Conservation (phyloP, 768 basidiomycete genomes). For the Macrolepiota fuliginosa region DNA sequence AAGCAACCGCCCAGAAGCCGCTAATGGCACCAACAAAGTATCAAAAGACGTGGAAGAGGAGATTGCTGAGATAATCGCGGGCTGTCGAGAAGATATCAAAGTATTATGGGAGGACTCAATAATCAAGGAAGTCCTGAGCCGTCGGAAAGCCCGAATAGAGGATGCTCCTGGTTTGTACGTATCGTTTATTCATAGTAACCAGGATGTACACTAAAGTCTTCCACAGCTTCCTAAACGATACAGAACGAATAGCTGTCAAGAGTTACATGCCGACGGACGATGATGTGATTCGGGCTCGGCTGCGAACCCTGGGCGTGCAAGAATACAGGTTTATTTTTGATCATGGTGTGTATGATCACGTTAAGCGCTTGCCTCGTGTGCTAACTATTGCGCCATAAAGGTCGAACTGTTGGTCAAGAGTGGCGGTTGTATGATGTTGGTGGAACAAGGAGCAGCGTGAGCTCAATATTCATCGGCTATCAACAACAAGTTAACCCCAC, state of each 20-base stretch:
- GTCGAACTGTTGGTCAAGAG: slow-evolving; percentile 59
- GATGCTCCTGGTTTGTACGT: slow-evolving; percentile 75
- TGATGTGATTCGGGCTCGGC: slow-evolving; percentile 75
- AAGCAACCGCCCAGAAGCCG: slow-evolving; percentile 7
- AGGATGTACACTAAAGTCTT: slow-evolving; percentile 12
- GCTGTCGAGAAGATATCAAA: slow-evolving; percentile 65
- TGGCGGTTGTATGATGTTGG: slow-evolving; percentile 86
- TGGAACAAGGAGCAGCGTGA: slow-evolving; percentile 65
- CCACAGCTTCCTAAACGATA: slow-evolving; percentile 65
- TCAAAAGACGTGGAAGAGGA: slow-evolving; percentile 49
- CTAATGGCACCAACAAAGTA: slow-evolving; percentile 20
- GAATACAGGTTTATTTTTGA: slow-evolving; percentile 69
- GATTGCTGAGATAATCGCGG: slow-evolving; percentile 54
- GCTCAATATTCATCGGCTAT: slow-evolving; percentile 20
- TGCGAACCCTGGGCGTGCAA: slow-evolving; percentile 77
- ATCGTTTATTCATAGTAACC: neutral
- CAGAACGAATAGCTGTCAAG: slow-evolving; percentile 60
- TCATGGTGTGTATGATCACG: slow-evolving; percentile 42
- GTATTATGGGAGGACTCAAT: slow-evolving; percentile 65
- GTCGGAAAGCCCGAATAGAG: slow-evolving; percentile 58
- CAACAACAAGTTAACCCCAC: slow-evolving; percentile 5
- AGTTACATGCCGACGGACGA: slow-evolving; percentile 70
- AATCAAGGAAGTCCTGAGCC: slow-evolving; percentile 56
- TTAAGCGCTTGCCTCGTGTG: neutral
- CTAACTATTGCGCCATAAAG: slow-evolving; percentile 27